These are phyloP conservation scores for Thraustochytrium sp. DNA, from an alignment of 352 stramenopile genomes.

Conservation along the genomic window DNA sequence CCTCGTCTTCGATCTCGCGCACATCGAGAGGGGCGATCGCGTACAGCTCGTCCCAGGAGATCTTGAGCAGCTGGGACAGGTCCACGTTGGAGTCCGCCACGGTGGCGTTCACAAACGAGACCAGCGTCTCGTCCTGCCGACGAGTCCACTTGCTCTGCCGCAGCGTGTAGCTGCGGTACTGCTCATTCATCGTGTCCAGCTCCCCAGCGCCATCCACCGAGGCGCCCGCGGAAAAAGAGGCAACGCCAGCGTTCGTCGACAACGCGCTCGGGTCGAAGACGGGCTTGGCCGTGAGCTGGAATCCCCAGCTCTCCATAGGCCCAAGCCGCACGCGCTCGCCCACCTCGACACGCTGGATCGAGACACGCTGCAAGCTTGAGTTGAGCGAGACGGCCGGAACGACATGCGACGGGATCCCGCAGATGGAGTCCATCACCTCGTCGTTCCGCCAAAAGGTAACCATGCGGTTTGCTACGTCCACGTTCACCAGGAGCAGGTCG, in stretches of 20 bases:
- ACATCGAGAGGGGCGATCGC: neutral
- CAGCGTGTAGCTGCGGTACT: neutral
- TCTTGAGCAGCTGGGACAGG: neutral
- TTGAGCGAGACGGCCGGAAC: conserved; percentile 4
- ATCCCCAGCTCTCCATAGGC: conserved; percentile 15
- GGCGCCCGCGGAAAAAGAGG: neutral
- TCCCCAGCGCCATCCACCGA: neutral
- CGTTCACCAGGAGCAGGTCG: neutral
- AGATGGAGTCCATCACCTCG: conserved; percentile 3
- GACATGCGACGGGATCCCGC: neutral
- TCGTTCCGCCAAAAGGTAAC: conserved; percentile 24
- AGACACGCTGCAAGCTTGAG: neutral
- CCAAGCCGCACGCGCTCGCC: neutral
- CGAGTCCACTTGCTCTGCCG: neutral
- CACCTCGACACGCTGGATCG: conserved; percentile 8
- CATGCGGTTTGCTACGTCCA: neutral
- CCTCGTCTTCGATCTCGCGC: neutral
- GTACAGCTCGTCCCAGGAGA: conserved; percentile 13
- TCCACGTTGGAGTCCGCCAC: neutral
- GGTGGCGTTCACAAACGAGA: neutral
- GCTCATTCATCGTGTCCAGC: neutral
- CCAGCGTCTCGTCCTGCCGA: conserved; percentile 1
- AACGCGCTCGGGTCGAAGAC: conserved; percentile 6
- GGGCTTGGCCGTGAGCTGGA: neutral
- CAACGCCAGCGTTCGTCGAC: neutral